Percentiles rank a stretch among this genome's conserved stretches.
These are phyloP conservation scores for Phytophthora megakarya DNA, from an alignment of 352 stramenopile genomes.

Conservation along the genomic window DNA sequence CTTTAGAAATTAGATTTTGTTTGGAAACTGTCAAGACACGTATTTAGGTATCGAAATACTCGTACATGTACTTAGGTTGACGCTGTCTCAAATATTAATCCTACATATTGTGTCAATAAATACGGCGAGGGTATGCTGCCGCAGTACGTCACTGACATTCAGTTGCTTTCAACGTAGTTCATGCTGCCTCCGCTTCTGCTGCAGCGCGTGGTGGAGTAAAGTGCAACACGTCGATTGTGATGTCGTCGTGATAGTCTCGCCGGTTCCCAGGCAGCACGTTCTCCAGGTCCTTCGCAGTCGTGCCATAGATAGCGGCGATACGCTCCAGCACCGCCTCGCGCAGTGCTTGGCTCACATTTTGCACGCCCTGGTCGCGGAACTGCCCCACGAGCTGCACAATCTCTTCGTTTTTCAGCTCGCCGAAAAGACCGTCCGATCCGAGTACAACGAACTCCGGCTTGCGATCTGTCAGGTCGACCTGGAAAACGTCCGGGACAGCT, in stretches of 20 bases:
- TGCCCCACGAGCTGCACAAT: conserved; percentile 53
- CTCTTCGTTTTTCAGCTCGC: conserved; percentile 68
- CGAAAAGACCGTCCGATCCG: conserved; percentile 65
- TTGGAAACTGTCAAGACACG: no score
- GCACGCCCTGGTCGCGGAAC: conserved; percentile 52
- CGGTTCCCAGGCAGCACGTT: conserved; percentile 61
- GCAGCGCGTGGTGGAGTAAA: conserved; percentile 43
- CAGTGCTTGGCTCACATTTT: conserved; percentile 62
- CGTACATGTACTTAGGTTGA: no score
- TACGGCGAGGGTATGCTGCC: conserved; percentile 18
- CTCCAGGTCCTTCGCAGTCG: conserved; percentile 50
- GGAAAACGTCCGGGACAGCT: conserved; percentile 71
- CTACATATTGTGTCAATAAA: conserved; percentile 38
- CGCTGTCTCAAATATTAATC: no score
- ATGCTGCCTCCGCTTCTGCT: conserved; percentile 24
- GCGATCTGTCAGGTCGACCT: conserved; percentile 53
- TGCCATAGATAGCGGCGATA: conserved; percentile 61
- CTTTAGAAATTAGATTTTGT: no score
- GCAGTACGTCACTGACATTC: no score
- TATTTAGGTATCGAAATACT: no score
- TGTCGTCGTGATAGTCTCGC: conserved; percentile 74
- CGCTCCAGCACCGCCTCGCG: conserved; percentile 53
- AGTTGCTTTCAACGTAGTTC: not conserved
- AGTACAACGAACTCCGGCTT: conserved; percentile 68
- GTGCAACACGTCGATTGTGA: conserved; percentile 75